A percentile compares a stretch with the other conserved stretches of the same genome.
phyloP scores from a whole-genome alignment of 805 yeast species.

The Zygotorulaspora chibaensis region DNA sequence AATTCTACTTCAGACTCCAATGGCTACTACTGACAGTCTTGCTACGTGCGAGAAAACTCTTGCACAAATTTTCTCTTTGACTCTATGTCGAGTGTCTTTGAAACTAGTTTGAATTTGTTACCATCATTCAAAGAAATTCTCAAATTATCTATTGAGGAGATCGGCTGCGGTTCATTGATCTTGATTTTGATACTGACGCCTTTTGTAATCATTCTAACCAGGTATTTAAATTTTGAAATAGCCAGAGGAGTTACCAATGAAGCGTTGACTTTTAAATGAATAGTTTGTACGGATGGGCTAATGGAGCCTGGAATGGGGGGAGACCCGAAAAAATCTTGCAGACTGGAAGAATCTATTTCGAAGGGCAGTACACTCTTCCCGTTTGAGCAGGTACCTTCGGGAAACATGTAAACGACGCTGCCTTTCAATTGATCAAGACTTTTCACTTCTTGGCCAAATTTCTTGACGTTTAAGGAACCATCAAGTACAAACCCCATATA shows the following conservation, averaged over 20 bases:
- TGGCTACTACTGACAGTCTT: slow-evolving; percentile 9
- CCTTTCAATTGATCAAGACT: slow-evolving; percentile 28
- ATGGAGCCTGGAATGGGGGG: slow-evolving; percentile 6
- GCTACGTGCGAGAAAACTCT: slow-evolving; percentile 24
- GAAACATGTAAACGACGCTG: slow-evolving; percentile 52
- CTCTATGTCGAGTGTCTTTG: slow-evolving; percentile 39
- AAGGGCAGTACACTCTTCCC: slow-evolving; percentile 71
- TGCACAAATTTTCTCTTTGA: slow-evolving; percentile 44
- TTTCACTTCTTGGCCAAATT: slow-evolving; percentile 14
- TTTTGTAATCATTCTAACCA: slow-evolving; percentile 20
- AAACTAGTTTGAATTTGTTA: slow-evolving; percentile 49
- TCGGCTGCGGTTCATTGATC: slow-evolving; percentile 21
- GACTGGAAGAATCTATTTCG: slow-evolving; percentile 25
- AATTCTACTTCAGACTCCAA: slow-evolving; percentile 1
- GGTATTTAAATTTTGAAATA: slow-evolving; percentile 11
- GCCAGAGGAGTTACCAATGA: slow-evolving; percentile 35
- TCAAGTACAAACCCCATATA: slow-evolving; percentile 21
- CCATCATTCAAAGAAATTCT: slow-evolving; percentile 37
- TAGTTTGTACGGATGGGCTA: slow-evolving; percentile 17
- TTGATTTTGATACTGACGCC: slow-evolving; percentile 23
- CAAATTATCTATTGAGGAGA: slow-evolving; percentile 26
- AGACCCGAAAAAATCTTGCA: slow-evolving; percentile 19
- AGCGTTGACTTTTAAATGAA: slow-evolving; percentile 30
- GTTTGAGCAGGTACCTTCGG: slow-evolving; percentile 85
- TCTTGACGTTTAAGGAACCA: slow-evolving; percentile 22